Conservation (phyloP, 2,329 filamentous ascomycete species). For the Colletotrichum abscissum region DNA sequence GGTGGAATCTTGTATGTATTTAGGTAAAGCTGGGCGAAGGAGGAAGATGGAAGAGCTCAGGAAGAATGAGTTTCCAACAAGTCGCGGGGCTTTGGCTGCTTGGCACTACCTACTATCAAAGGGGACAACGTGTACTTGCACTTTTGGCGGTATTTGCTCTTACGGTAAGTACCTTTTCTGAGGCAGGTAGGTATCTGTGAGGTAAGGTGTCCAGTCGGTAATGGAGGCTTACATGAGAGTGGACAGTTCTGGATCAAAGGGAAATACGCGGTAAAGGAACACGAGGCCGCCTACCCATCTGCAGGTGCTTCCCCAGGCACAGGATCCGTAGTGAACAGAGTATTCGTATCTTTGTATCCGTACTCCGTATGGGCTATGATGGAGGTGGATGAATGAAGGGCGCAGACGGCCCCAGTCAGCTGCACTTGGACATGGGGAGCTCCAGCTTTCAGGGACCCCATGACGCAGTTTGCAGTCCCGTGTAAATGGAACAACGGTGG, state of each 20-base stretch:
- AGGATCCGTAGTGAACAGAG: no score
- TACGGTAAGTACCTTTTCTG: background rate
- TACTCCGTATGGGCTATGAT: no score
- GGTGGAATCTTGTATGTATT: background rate
- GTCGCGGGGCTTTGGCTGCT: background rate
- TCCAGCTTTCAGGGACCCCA: slow-evolving; percentile 22
- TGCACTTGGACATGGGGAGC: slow-evolving; percentile 4
- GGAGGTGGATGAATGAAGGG: background rate
- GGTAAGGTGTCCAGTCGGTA: background rate
- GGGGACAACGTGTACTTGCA: slow-evolving; percentile 13
- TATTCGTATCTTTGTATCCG: no score
- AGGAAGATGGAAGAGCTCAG: background rate
- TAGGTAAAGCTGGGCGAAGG: background rate
- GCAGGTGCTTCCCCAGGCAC: background rate
- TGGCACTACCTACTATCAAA: background rate
- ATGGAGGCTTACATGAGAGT: background rate
- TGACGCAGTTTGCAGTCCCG: slow-evolving; percentile 30
- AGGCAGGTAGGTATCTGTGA: background rate
- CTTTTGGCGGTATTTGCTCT: background rate
- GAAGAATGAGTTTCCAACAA: background rate
- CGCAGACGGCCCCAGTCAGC: slow-evolving; percentile 23
- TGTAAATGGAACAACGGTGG: slow-evolving; percentile 14
- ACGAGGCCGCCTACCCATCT: background rate
- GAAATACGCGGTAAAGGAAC: slow-evolving; percentile 3
- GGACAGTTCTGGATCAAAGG: background rate